Evolutionary conservation across 2,329 filamentous ascomycete genomes (phyloP).

Genomic region (Fusarium coicis): DNA sequence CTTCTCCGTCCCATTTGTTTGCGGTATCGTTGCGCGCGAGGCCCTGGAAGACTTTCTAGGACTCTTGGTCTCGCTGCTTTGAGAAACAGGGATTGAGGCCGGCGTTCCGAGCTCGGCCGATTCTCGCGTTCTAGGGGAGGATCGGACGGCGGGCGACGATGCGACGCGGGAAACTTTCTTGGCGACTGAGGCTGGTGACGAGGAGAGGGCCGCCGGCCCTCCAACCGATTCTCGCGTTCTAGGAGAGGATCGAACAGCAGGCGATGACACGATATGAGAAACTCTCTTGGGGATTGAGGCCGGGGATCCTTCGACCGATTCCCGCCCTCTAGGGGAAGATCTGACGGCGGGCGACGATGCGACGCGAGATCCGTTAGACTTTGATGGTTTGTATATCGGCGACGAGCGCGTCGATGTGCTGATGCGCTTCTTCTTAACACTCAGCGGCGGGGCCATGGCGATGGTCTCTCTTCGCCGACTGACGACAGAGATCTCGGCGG

Average conservation of each 20-base stretch:
- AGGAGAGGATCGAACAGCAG: not conserved
- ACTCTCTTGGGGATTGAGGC: not conserved
- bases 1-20: not conserved
- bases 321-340: slow-evolving; percentile 2
- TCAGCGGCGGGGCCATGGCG: slow-evolving; percentile 9
- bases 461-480: slow-evolving; percentile 9
- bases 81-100: not conserved
- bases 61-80: no score
- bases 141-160: no score
- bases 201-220: not conserved
- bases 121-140: no score
- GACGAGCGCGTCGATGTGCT: not conserved
- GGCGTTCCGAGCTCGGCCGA: no score
- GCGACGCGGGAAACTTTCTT: no score
- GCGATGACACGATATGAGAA: not conserved
- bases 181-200: not conserved
- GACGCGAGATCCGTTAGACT: not conserved
- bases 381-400: not conserved
- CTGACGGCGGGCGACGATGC: not conserved
- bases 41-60: not conserved
- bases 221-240: not conserved
- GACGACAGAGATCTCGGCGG: slow-evolving; percentile 4
- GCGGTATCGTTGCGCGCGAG: not conserved
- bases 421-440: not conserved
- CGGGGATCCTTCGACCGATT: not conserved